Evolutionary conservation across 768 basidiomycete genomes (phyloP), one percentile per base, ranked within the genome.

Genomic region (Aureoboletus auriporus): DNA sequence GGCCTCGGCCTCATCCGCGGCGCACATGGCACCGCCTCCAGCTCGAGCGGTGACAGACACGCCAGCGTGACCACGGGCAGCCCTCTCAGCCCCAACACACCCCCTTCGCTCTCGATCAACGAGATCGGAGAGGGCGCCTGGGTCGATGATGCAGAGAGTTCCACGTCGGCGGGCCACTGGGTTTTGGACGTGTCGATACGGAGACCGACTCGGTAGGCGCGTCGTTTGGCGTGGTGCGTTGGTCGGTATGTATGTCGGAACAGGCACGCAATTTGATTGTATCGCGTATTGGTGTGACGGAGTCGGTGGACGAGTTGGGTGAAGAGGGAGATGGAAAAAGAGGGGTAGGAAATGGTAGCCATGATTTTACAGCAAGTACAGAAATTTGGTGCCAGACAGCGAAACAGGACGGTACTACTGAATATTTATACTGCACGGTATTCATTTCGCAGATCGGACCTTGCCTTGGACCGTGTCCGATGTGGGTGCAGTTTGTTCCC

Each of bases 211-310:
- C 50, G 50, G 11, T 50, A 55, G 5, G 82, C 82, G 23, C 67
- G 75, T n/a, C 60, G 69, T 46, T 72, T 75, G 9, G 82, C 82
- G 55, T 76, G 77, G 51, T 70, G 54, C 0, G 75, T 75, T 13
- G 68, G 71, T 8, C 41, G 62, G 6, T 65, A 60, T 4, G 64
- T 50, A 20, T 53, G 54, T 42, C 79, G 77, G 23, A 69, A 59
- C 34, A 60, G 57, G 29, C 60, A 58, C 3, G 78, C 77, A 46
- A 77, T 60, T 16, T 51, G 55, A 29, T 54, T 36, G 60, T 75
- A 74, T 40, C 67, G 72, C 4, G 53, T 58, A 60, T 80, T 81
- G 39, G 80, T 68, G 26, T 57, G 50, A 14, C 69, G 72, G 34
- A 80, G 68, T 46, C 69, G 72, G 46, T 52, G 50, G 33, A 71